Percentiles rank a stretch among this genome's conserved stretches.
phyloP scores from a whole-genome alignment of 495 filamentous ascomycete genomes.

The Penicillium turbatum region DNA sequence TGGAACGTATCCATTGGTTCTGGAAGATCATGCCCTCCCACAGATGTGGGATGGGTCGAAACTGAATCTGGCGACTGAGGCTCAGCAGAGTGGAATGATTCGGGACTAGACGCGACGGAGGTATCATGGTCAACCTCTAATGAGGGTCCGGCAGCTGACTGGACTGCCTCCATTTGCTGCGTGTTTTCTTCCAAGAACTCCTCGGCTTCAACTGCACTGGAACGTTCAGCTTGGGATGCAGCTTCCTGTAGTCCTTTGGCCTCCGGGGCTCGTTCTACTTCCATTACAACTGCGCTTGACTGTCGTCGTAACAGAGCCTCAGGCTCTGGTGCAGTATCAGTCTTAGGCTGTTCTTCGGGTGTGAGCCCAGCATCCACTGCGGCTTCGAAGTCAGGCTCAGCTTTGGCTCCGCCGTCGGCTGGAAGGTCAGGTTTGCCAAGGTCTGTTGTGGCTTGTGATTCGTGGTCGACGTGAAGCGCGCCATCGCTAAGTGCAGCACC shows the following conservation, averaged over 20 bases:
- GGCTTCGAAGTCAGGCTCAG: neutral
- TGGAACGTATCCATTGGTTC: conserved; percentile 1
- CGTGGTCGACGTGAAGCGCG: neutral
- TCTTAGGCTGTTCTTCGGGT: neutral
- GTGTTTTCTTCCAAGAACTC: neutral
- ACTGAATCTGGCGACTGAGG: conserved; percentile 17
- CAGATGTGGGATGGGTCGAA: conserved; percentile 25
- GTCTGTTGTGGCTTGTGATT: neutral
- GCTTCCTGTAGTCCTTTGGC: neutral
- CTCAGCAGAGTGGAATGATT: conserved; percentile 59
- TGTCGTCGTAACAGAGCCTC: neutral
- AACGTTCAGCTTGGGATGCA: neutral
- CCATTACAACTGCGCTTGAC: neutral
- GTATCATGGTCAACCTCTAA: conserved; percentile 29
- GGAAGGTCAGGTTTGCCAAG: conserved; percentile 30
- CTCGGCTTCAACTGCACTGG: neutral
- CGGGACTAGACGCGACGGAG: conserved; percentile 52
- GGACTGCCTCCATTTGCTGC: neutral
- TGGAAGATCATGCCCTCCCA: conserved; percentile 26
- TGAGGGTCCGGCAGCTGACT: conserved; percentile 14
- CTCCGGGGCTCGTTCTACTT: neutral
- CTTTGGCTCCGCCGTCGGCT: conserved; percentile 39
- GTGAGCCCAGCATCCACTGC: neutral
- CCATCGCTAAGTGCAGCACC: neutral
- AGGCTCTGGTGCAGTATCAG: neutral